Conservation (phyloP, 345 rosid genomes). For the Eucalyptus paniculata region DNA sequence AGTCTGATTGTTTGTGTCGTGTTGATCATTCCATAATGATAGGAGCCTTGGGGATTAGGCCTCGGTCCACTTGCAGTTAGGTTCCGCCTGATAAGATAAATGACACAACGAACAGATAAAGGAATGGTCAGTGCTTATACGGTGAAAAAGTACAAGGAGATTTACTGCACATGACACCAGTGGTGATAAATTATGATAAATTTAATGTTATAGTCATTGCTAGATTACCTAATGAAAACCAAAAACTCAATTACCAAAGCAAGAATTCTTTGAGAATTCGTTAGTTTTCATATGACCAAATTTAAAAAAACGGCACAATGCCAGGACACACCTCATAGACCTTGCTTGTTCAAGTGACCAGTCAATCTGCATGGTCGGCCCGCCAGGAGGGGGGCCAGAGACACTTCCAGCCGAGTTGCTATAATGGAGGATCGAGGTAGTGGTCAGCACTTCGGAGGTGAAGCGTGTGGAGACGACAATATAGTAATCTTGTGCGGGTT, state of each 20-base stretch:
- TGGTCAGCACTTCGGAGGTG: slow-evolving; percentile 34
- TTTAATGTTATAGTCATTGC: not conserved
- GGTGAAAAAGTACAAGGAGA: not conserved
- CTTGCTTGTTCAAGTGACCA: slow-evolving; percentile 76
- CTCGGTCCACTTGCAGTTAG: slow-evolving; percentile 78
- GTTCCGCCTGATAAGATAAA: slow-evolving; percentile 33
- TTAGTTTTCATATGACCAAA: not conserved
- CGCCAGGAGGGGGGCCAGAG: slow-evolving; percentile 54
- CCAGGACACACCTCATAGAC: slow-evolving; percentile 32
- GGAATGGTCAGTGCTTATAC: not conserved
- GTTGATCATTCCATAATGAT: slow-evolving; percentile 80
- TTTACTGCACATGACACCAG: not conserved
- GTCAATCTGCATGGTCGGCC: slow-evolving; percentile 60
- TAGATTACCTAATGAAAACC: not conserved
- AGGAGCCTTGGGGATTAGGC: slow-evolving; percentile 91
- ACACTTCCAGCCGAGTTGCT: slow-evolving; percentile 45
- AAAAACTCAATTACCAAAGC: not conserved
- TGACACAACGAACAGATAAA: not conserved
- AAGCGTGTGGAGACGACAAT: slow-evolving; percentile 58
- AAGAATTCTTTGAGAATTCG: not conserved
- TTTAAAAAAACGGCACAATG: not conserved
- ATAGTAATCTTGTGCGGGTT: slow-evolving; percentile 51
- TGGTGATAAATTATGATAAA: not conserved
- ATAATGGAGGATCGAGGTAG: slow-evolving; percentile 53
- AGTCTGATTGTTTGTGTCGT: slow-evolving; percentile 45